These are phyloP conservation scores for Allium cepa DNA, from an alignment of 106 monocot genomes.

Conservation along the genomic window DNA sequence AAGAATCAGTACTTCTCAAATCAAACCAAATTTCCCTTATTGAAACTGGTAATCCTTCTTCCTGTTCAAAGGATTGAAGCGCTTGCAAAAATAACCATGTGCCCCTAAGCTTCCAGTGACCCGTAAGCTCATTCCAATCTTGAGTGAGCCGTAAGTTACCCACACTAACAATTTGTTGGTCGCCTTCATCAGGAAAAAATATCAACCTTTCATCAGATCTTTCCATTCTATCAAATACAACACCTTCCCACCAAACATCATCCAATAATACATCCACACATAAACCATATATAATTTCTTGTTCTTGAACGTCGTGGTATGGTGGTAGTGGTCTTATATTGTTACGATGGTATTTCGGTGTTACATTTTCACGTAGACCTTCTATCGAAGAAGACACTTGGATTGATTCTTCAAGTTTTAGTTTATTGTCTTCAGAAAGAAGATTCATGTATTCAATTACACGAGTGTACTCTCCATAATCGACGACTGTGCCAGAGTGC, in stretches of 20 bases:
- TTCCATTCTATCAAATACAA: slow-evolving; percentile 34
- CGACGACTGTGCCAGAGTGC: slow-evolving; percentile 29
- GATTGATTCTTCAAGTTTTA: slow-evolving; percentile 33
- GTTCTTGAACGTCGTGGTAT: not conserved
- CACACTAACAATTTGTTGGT: slow-evolving; percentile 19
- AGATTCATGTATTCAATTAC: slow-evolving; percentile 29
- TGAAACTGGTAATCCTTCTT: slow-evolving; percentile 49
- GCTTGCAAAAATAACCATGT: slow-evolving; percentile 41
- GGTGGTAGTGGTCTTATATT: slow-evolving; percentile 46
- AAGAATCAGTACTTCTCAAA: slow-evolving; percentile 21
- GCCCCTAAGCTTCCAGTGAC: slow-evolving; percentile 47
- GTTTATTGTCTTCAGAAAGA: slow-evolving; percentile 21
- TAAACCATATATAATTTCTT: slow-evolving; percentile 28
- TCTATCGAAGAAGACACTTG: slow-evolving; percentile 35
- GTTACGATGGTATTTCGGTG: slow-evolving; percentile 16
- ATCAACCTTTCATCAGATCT: slow-evolving; percentile 23
- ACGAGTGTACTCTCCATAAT: slow-evolving; percentile 10
- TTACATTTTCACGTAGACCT: slow-evolving; percentile 7
- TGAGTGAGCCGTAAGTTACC: slow-evolving; percentile 37
- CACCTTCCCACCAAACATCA: slow-evolving; percentile 78
- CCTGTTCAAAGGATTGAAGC: slow-evolving; percentile 24
- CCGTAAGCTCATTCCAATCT: slow-evolving; percentile 55
- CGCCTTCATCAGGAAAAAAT: slow-evolving; percentile 73
- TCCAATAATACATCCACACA: slow-evolving; percentile 68
- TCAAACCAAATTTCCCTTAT: slow-evolving; percentile 60